Evolutionary conservation across 23 red algal species (phyloP), one percentile per base, ranked within the genome.

Genomic region (Agarophyton chilense): DNA sequence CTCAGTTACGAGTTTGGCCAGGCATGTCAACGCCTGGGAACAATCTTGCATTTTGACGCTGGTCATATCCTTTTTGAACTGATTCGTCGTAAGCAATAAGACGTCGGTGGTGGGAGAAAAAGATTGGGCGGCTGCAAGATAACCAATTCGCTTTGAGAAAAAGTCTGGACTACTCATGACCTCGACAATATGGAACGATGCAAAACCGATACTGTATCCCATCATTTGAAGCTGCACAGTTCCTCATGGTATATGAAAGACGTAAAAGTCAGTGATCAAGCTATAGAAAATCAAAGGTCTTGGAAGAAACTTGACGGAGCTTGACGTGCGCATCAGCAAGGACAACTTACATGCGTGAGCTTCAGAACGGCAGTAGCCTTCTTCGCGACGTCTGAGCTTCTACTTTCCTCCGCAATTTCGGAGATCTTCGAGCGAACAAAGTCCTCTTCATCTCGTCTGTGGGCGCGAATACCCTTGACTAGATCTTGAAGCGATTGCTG

Each of bases 1-100:
- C n/a, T 84, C 89, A 31, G 91, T 95, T 7, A 91, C 88, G 36
- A 99, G 52, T 51, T 94, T 94, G 25, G 93, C 83, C 0, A 99
- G 67, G 72, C 91, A 92, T 50, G 78, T 93, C 1, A 99, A 73
- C 11, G 97, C 97, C 40, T 84, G 86, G 43, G 95, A 98, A 45
- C 85, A 94, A 55, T 98, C 87, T 34, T 87, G 70, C 49, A 90
- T 52, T 35, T 86, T 92, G 68, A 86, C 91, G 49, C 82, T 90
- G 16, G 92, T 92, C 53, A 98, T 62, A 45, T 98, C 95, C 84
- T 99, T 99, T 50, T 95, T 95, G 81, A 99, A 95, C 38, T 84
- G 88, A 61, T 99, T 99, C 52, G 90, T 95, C 18, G 93, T 95
- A 43, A 99, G 88, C 46, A 99, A 53, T 66, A 95, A 56, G 32